Conservation (phyloP, 2,329 filamentous ascomycete genomes). For the Cladosporium sphaerospermum region DNA sequence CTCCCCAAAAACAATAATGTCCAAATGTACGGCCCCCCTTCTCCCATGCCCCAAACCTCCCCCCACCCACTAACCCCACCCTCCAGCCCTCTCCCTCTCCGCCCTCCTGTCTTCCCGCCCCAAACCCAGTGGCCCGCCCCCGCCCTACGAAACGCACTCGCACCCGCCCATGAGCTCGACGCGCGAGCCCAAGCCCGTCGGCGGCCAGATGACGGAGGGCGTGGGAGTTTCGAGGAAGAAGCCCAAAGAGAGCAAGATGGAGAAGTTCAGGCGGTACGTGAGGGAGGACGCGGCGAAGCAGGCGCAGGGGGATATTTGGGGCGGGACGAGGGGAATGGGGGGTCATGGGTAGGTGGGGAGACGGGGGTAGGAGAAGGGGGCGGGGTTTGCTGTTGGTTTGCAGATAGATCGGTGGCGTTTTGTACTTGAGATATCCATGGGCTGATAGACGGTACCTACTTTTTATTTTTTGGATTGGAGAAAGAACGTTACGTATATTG, state of each 20-base stretch:
- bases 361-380: too few relatives aligned
- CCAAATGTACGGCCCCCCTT: background rate
- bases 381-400: too few relatives aligned
- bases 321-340: slow-evolving; percentile 3
- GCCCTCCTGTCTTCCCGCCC: background rate
- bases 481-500: too few relatives aligned
- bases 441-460: too few relatives aligned
- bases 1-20: background rate
- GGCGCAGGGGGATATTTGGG: slow-evolving; percentile 9
- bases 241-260: slow-evolving; percentile 9
- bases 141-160: background rate
- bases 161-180: slow-evolving; percentile 8
- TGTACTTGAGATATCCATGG: too few relatives aligned
- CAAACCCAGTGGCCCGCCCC: background rate
- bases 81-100: slow-evolving; percentile 6
- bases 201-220: slow-evolving; percentile 9
- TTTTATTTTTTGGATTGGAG: too few relatives aligned
- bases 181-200: slow-evolving; percentile 9
- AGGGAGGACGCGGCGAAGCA: slow-evolving; percentile 6
- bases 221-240: slow-evolving; percentile 3
- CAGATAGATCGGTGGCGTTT: too few relatives aligned
- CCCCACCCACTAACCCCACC: background rate
- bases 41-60: background rate
- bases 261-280: slow-evolving; percentile 8
- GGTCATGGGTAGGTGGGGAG: background rate